Base-by-base conservation (phyloP, 2,329 filamentous ascomycete genomes). In the Fusarium verticillioides region DNA sequence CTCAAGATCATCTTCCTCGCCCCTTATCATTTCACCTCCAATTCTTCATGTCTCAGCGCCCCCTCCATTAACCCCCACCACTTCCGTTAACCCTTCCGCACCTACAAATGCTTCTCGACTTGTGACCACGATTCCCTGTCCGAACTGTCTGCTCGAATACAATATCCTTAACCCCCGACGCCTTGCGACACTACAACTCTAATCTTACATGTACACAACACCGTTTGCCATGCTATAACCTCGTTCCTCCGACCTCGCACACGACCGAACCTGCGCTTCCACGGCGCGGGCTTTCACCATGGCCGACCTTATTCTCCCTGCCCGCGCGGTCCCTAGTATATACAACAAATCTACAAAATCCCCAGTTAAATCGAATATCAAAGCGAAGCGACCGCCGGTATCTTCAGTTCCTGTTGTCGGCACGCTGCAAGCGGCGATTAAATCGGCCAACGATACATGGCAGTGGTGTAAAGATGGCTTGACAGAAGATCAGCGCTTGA, bases 391-490 rank as follows among this genome's bases (percentile, higher is more conserved):
- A 12, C 73, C 75, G 19, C 65, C 73, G 6, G 60, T 59, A 1
- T 60, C 66, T 4, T 68, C 72, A 3, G 63, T 69, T 4, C 71
- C 71, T 7, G 76, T 81, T 30, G 70, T 77, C 15, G 70, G 67
- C 16, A 75, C 76, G 34, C 56, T 81, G 11, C 77, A 80, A 18
- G 78, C 80, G 32, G 82, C 83, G 9, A 74, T 85, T 58, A 82
- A 80, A 42, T 81, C 77, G 36, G 85, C 84, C 44, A 83, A 85
- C 63, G 81, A 83, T 60, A 77, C 83, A 18, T 79, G 86, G 57
- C 79, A 83, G n/a, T 84, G 84, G 60, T 86, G 86, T 73, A 85
- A 84, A 66, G 88, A 90, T 82, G 88, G 87, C n/a, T 78, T 88
- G 23, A 85, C 85, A 3, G 81, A 83, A 53, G 83, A 87, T 39